Evolutionary conservation across 2,329 filamentous ascomycete species (phyloP).

Genomic region (Talaromyces sp.): DNA sequence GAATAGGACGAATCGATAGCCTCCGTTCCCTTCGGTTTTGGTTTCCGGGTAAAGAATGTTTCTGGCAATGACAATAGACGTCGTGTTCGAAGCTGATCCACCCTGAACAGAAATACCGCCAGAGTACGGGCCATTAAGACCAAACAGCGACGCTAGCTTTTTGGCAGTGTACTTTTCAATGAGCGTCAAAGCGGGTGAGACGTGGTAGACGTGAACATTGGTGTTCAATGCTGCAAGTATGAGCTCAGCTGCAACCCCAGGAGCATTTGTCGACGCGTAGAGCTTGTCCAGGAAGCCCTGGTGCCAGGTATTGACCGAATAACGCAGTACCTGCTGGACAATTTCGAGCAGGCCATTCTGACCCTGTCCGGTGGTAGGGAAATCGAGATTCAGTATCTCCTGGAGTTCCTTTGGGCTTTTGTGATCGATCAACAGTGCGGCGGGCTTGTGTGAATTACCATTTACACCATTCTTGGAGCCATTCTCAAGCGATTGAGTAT

Average conservation of each 20-base stretch:
- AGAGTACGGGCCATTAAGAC: constrained; percentile 62
- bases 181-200: constrained; percentile 80
- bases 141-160: constrained; percentile 70
- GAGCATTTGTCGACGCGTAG: constrained; percentile 83
- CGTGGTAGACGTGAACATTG: constrained; percentile 90
- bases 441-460: constrained; percentile 54
- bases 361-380: constrained; percentile 57
- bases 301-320: constrained; percentile 98
- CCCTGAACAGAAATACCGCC: constrained; percentile 75
- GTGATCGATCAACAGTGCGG: constrained; percentile 61
- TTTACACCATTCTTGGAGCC: constrained; percentile 39
- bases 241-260: constrained; percentile 79
- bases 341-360: constrained; percentile 70
- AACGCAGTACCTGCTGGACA: constrained; percentile 67
- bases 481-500: constrained; percentile 21
- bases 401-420: constrained; percentile 57
- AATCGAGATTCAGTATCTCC: constrained; percentile 46
- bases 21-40: constrained; percentile 66
- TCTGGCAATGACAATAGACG: constrained; percentile 79
- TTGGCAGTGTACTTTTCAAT: constrained; percentile 80
- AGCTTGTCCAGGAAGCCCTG: constrained; percentile 96
- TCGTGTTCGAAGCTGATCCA: constrained; percentile 78
- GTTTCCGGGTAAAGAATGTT: constrained; percentile 79
- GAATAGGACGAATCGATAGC: constrained; percentile 70
- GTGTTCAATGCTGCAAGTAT: constrained; percentile 84